phyloP scores from a whole-genome alignment of 2,329 filamentous ascomycete genomes.

The Aspergillus niger region DNA sequence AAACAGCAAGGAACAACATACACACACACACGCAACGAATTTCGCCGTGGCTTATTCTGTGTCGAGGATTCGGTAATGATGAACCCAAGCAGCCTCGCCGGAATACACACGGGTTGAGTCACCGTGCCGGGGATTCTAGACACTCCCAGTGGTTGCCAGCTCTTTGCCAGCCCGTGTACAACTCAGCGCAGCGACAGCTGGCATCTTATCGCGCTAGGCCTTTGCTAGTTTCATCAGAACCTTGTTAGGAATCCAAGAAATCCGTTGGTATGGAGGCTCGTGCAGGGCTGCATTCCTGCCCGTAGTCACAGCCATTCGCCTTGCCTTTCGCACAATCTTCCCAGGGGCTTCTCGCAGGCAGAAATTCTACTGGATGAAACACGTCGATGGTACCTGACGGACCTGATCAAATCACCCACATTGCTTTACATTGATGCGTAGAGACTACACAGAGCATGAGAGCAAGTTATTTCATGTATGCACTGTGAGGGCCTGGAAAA shows the following conservation, averaged over 20 bases:
- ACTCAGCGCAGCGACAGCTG: not conserved
- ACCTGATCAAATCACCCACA: not conserved
- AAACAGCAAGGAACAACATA: not conserved
- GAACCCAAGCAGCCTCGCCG: not conserved
- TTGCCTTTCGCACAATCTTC: not conserved
- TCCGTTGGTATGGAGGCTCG: not conserved
- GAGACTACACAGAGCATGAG: too few species aligned
- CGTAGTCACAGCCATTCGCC: not conserved
- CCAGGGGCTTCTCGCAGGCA: not conserved
- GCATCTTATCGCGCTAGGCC: not conserved
- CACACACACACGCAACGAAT: not conserved
- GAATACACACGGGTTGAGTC: not conserved
- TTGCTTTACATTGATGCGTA: not conserved
- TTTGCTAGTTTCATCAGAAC: not conserved
- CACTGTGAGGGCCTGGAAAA: too few species aligned
- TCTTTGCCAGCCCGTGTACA: not conserved
- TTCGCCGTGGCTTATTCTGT: not conserved
- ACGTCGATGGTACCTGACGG: not conserved
- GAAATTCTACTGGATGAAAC: not conserved
- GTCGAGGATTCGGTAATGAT: not conserved
- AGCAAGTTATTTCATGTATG: too few species aligned
- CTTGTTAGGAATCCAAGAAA: not conserved
- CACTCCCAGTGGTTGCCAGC: not conserved
- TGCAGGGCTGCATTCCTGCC: not conserved
- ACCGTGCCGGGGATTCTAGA: not conserved